Evolutionary conservation across 257 asterid species (phyloP).

Genomic region (Echium plantagineum): DNA sequence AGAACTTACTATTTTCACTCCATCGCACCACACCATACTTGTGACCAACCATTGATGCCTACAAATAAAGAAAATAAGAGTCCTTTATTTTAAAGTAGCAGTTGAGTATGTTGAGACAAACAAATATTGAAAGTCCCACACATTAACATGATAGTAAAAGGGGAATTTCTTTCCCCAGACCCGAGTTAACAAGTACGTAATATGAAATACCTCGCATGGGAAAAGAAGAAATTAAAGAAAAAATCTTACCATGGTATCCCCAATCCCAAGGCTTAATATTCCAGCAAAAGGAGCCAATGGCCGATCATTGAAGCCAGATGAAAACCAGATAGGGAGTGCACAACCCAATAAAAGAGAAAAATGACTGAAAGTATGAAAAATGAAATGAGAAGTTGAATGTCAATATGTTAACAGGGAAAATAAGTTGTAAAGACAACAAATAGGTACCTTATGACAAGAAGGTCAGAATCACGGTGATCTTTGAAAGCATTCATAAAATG

Average conservation of each 20-base stretch:
- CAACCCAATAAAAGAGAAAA: conserved; percentile 91
- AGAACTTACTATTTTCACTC: conserved; percentile 70
- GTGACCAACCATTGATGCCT: conserved; percentile 99
- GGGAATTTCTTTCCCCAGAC: no score
- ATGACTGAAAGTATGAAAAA: conserved; percentile 39
- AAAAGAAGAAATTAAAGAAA: background rate
- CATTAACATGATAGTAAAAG: no score
- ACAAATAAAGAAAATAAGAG: conserved; percentile 4
- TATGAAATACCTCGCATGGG: no score
- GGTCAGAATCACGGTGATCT: conserved; percentile 98
- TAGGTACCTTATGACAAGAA: conserved; percentile 76
- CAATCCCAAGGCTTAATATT: conserved; percentile 93
- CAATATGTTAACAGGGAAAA: background rate
- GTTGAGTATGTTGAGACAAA: no score
- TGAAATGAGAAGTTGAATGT: conserved; percentile 2
- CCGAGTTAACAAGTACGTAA: no score
- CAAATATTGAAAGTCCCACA: no score
- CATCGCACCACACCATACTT: conserved; percentile 96
- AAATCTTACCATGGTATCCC: conserved; percentile 86
- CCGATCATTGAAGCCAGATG: conserved; percentile 71
- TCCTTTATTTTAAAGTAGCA: no score
- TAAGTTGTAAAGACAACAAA: conserved; percentile 7
- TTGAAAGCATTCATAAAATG: conserved; percentile 96
- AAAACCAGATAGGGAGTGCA: conserved; percentile 91
- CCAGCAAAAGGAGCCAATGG: conserved; percentile 98